Percentiles rank a stretch among this genome's conserved stretches.
These are phyloP conservation scores for Aspergillus eucalypticola DNA, from an alignment of 2,329 filamentous ascomycete species.

Conservation along the genomic window DNA sequence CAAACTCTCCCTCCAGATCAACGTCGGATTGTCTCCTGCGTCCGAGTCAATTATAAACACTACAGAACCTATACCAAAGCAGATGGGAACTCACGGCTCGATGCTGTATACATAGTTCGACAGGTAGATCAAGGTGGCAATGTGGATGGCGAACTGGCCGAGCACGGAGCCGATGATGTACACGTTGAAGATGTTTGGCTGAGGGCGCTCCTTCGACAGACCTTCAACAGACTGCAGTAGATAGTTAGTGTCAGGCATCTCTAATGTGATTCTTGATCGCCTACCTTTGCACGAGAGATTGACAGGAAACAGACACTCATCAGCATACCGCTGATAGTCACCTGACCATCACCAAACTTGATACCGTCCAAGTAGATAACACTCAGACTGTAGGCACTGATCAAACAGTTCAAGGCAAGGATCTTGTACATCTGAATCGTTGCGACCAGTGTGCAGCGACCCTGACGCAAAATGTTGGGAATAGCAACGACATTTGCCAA, in stretches of 20 bases:
- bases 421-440: slow-evolving; percentile 99
- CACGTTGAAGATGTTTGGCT: slow-evolving; percentile 98
- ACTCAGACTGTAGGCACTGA: slow-evolving; percentile 94
- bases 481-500: slow-evolving; percentile 95
- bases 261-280: slow-evolving; percentile 14
- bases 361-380: slow-evolving; percentile 97
- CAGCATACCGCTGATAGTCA: slow-evolving; percentile 98
- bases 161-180: slow-evolving; percentile 98
- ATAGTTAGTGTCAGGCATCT: slow-evolving; percentile 14
- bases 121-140: slow-evolving; percentile 90
- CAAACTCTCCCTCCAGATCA: slow-evolving; percentile 92
- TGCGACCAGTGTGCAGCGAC: slow-evolving; percentile 93
- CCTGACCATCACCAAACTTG: slow-evolving; percentile 97
- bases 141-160: slow-evolving; percentile 95
- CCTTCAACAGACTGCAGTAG: slow-evolving; percentile 73
- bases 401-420: slow-evolving; percentile 92
- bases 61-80: neutral
- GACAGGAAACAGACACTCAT: slow-evolving; percentile 99
- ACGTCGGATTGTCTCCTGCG: slow-evolving; percentile 60
- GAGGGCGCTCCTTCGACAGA: slow-evolving; percentile 92
- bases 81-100: slow-evolving; percentile 67
- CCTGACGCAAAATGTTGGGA: slow-evolving; percentile 97
- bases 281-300: slow-evolving; percentile 87
- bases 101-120: slow-evolving; percentile 82
- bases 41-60: slow-evolving; percentile 34